Evolutionary conservation across 345 rosid species (phyloP), one percentile per base, ranked within the genome.

Genomic region (Moricandia moricandioides): DNA sequence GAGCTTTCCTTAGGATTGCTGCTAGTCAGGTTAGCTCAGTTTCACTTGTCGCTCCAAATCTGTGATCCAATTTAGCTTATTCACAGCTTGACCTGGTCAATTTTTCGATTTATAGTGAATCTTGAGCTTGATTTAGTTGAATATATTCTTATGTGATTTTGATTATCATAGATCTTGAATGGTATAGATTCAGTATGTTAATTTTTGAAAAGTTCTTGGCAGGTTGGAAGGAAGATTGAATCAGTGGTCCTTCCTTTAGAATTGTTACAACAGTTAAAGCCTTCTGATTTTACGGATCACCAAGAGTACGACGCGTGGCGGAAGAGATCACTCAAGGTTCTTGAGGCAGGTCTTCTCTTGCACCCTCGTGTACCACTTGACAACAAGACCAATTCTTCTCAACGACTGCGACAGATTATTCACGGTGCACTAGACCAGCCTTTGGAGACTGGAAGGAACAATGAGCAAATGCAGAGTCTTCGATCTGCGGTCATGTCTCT

Each of bases 161-260:
- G 17, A 13, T n/a, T 4, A 7, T 6, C 35, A n/a, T 58, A 57
- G 34, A 74, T 58, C 65, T 35, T 40, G 8, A 43, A 21, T 67
- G 57, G 49, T 3, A 8, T 52, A 54, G 12, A 26, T 17, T 68
- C 9, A 2, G 47, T 31, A 49, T n/a, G 26, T 21, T 21, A 21
- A 21, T 21, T 21, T 21, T 21, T 21, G 24, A 21, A 21, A 21
- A 21, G 24, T 21, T 21, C 24, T 21, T 21, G 24, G 24, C 84
- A 95, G 98, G 97, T 89, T 17, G 99, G 99, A 58, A 87, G 92
- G 80, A 81, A 90, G 77, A 86, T 95, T 58, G 99, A 95, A 82
- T 81, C 93, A 0, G 88, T 86, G 54, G 97, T 92, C 66, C 92
- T 95, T 66, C 98, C 99, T 0, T 71, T 95, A 45, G 99, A 95